A percentile compares a stretch with the other conserved stretches of the same genome.
Evolutionary conservation across 208 protist genomes (phyloP).

Genomic region (Porcisia deanei): DNA sequence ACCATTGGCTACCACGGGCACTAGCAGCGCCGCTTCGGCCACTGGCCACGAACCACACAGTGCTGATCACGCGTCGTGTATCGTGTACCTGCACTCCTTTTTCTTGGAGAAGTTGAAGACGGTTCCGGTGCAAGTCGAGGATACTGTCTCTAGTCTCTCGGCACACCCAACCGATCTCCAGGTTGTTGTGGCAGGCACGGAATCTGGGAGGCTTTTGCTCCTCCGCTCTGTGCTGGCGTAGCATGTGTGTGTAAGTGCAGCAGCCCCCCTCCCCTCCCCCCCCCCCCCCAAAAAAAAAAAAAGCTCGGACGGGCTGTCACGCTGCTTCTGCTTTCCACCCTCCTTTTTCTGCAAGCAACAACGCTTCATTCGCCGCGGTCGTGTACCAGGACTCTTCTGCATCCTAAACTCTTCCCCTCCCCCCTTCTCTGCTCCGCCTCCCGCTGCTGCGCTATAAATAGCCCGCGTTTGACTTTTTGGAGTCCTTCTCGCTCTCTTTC

Average conservation of each 20-base stretch:
- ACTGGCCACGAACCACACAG: background rate
- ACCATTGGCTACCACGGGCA: constrained; percentile 8
- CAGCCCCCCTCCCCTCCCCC: background rate
- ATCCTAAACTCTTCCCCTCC: background rate
- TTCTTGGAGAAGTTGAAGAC: constrained; percentile 56
- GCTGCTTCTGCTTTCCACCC: background rate
- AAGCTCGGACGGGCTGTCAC: background rate
- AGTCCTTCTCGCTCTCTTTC: too few species aligned
- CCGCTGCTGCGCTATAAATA: background rate
- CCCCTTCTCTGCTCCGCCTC: background rate
- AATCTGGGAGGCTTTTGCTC: constrained; percentile 23
- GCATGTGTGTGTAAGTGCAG: background rate
- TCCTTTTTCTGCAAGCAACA: background rate
- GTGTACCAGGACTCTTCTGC: background rate
- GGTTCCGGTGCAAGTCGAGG: constrained; percentile 41
- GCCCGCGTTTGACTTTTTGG: background rate
- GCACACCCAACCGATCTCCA: constrained; percentile 69
- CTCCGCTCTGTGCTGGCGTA: constrained; percentile 14
- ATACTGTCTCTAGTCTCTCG: constrained; percentile 43
- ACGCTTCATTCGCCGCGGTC: background rate
- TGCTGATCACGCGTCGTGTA: constrained; percentile 6
- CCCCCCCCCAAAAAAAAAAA: background rate
- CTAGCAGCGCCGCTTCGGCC: background rate
- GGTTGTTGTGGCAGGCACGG: constrained; percentile 60
- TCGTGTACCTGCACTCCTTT: constrained; percentile 81